A percentile compares a stretch with the other conserved stretches of the same genome.
phyloP scores from a whole-genome alignment of 2,329 filamentous ascomycete genomes.

The Fusarium oxysporum region DNA sequence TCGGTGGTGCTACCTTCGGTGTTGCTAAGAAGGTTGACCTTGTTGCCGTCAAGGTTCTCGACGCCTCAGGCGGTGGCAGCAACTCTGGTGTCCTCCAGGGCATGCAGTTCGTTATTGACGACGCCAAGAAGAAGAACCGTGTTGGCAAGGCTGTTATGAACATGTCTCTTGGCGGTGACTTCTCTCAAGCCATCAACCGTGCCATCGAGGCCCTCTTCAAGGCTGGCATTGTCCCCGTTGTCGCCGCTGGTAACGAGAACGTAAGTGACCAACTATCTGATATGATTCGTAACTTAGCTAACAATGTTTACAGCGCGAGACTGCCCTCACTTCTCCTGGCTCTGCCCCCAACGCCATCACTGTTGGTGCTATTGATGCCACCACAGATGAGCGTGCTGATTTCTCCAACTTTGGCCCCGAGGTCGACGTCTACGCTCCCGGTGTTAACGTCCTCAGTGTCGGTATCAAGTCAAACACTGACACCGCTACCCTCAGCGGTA shows the following conservation, averaged over 20 bases:
- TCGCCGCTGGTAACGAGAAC: slow-evolving; percentile 71
- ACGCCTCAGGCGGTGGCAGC: slow-evolving; percentile 53
- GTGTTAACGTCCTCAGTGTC: slow-evolving; percentile 64
- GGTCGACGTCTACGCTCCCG: slow-evolving; percentile 68
- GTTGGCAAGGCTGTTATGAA: slow-evolving; percentile 70
- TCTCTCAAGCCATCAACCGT: slow-evolving; percentile 64
- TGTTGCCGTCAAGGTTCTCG: slow-evolving; percentile 72
- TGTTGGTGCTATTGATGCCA: slow-evolving; percentile 68
- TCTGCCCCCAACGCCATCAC: slow-evolving; percentile 68
- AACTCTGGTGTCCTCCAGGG: slow-evolving; percentile 65
- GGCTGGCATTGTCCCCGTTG: slow-evolving; percentile 66
- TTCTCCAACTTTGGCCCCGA: slow-evolving; percentile 69
- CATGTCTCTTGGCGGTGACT: slow-evolving; percentile 69
- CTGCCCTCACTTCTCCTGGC: slow-evolving; percentile 63
- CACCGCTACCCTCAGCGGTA: slow-evolving; percentile 62
- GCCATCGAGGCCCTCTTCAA: slow-evolving; percentile 62
- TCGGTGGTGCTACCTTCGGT: slow-evolving; percentile 70
- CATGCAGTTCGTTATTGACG: slow-evolving; percentile 65
- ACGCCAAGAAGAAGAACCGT: slow-evolving; percentile 56
- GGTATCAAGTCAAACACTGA: slow-evolving; percentile 62
- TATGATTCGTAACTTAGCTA: not conserved
- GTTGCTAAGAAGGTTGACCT: slow-evolving; percentile 62
- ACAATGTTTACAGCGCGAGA: slow-evolving; percentile 54
- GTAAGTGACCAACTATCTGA: slow-evolving; percentile 41
- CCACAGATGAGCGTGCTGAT: slow-evolving; percentile 58